phyloP scores from a whole-genome alignment of 2,329 filamentous ascomycete species.

The Ceratocystis cacaofunesta region DNA sequence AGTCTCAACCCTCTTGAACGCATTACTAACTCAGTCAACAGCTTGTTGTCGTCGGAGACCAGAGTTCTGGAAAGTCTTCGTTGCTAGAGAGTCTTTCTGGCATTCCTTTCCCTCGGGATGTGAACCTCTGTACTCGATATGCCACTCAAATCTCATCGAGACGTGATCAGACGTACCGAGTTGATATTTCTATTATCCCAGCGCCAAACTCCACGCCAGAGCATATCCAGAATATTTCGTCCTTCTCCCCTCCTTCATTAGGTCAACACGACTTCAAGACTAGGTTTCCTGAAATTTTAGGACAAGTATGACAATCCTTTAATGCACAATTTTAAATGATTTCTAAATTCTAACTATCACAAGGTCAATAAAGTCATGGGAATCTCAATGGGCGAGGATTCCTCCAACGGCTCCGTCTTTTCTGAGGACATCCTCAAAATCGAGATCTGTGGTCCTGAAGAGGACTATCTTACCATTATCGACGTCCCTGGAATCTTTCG shows the following conservation, averaged over 20 bases:
- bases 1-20: background rate
- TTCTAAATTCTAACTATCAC: no score
- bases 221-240: conserved; percentile 11
- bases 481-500: no score
- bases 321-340: conserved; percentile 10
- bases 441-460: no score
- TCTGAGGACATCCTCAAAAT: no score
- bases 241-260: background rate
- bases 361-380: no score
- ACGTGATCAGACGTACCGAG: conserved; percentile 18
- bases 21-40: conserved; percentile 9
- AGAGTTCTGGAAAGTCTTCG: conserved; percentile 21
- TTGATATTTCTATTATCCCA: conserved; percentile 31
- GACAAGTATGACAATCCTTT: background rate
- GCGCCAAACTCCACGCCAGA: conserved; percentile 18
- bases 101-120: conserved; percentile 20
- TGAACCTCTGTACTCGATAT: conserved; percentile 20
- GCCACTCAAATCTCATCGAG: conserved; percentile 20
- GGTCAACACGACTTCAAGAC: conserved; percentile 21
- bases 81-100: conserved; percentile 20
- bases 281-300: conserved; percentile 27
- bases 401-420: no score
- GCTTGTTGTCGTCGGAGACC: conserved; percentile 21
- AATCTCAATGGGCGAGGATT: no score
- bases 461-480: no score